A percentile compares a stretch with the other conserved stretches of the same genome.
phyloP scores from a whole-genome alignment of 108 stramenopile species.

The Pseudonitzschia pungens region DNA sequence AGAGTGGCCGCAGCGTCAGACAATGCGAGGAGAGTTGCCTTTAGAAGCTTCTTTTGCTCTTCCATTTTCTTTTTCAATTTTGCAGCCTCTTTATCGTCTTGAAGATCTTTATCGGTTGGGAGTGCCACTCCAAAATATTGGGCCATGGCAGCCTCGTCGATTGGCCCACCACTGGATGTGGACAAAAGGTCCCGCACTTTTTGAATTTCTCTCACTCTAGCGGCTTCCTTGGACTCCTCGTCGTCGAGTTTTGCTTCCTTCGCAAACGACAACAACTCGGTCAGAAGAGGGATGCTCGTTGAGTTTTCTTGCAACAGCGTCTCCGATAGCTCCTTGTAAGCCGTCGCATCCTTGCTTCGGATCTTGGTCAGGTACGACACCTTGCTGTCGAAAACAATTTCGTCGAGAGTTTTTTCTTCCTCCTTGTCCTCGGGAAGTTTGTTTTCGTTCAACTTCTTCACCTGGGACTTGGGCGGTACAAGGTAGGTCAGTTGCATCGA shows the following conservation, averaged over 20 bases:
- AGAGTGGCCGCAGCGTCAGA: conserved; percentile 6
- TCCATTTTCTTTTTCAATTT: conserved; percentile 38
- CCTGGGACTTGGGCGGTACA: conserved; percentile 24
- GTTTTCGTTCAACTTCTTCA: conserved; percentile 23
- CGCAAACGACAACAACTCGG: conserved; percentile 35
- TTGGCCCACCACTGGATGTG: conserved; percentile 29
- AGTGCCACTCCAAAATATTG: conserved; percentile 39
- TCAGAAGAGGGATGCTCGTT: conserved; percentile 26
- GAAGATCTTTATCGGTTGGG: conserved; percentile 33
- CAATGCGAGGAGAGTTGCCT: conserved; percentile 19
- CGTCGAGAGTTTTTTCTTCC: conserved; percentile 25
- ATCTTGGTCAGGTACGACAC: conserved; percentile 21
- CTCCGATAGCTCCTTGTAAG: conserved; percentile 29
- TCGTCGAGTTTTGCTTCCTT: conserved; percentile 25
- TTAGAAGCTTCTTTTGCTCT: conserved; percentile 30
- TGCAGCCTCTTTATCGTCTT: conserved; percentile 14
- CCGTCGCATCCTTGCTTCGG: conserved; percentile 20
- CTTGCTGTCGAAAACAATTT: conserved; percentile 33
- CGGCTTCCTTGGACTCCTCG: conserved; percentile 15
- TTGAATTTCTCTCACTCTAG: conserved; percentile 20
- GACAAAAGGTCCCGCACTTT: conserved; percentile 27
- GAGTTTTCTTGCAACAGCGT: conserved; percentile 29
- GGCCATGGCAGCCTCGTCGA: conserved; percentile 28
- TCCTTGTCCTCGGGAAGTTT: conserved; percentile 25
- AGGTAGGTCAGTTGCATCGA: conserved; percentile 26